Conservation (phyloP, 1,284 basidiomycete genomes). For the Leccinum fallax region DNA sequence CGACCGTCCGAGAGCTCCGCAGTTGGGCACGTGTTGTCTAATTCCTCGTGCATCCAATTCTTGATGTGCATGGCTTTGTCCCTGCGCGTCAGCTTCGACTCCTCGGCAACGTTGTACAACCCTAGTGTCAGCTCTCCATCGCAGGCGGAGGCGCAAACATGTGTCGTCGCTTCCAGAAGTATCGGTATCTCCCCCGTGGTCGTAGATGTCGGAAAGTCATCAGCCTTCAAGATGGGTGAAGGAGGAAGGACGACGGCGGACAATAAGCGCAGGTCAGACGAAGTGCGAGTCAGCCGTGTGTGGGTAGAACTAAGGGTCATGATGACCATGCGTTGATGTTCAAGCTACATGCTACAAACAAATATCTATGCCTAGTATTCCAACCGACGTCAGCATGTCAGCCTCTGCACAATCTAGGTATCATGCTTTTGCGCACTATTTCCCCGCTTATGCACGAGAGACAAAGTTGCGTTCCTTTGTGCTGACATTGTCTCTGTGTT, state of each 20-base stretch:
- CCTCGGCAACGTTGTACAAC: conserved; percentile 10
- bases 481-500: conserved; percentile 47
- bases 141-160: conserved; percentile 8
- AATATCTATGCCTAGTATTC: conserved; percentile 20
- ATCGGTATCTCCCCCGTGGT: conserved; percentile 61
- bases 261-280: conserved; percentile 38
- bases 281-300: conserved; percentile 33
- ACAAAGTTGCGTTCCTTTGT: conserved; percentile 41
- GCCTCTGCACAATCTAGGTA: conserved; percentile 17
- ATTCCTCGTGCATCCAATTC: conserved; percentile 5
- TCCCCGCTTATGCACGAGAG: conserved; percentile 4
- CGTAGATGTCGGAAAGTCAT: conserved; percentile 40
- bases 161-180: conserved; percentile 40
- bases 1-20: conserved; percentile 1
- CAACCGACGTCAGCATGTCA: conserved; percentile 23
- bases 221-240: conserved; percentile 50
- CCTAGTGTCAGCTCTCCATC: background rate
- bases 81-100: background rate
- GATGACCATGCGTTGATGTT: background rate
- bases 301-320: conserved; percentile 22
- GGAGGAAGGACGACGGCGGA: conserved; percentile 43
- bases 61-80: conserved; percentile 2
- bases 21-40: conserved; percentile 1
- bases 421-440: conserved; percentile 11
- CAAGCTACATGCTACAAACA: conserved; percentile 10